Evolutionary conservation across 768 basidiomycete genomes (phyloP).

Genomic region (Solioccasus polychromus): DNA sequence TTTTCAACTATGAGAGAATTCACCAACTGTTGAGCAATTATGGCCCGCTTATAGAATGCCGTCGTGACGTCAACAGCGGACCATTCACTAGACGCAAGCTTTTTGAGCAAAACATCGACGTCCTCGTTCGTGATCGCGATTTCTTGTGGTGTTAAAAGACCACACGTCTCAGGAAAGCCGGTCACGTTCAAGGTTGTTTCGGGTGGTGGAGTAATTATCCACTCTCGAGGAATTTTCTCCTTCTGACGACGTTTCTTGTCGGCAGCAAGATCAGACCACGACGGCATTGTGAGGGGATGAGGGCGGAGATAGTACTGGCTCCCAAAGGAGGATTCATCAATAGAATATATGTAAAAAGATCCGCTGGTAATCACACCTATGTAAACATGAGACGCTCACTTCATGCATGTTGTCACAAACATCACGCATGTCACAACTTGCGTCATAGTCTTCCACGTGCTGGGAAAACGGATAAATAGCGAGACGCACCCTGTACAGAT

Average conservation of each 20-base stretch:
- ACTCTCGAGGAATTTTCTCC: constrained; percentile 60
- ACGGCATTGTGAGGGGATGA: constrained; percentile 8
- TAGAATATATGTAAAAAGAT: constrained; percentile 15
- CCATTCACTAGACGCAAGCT: constrained; percentile 53
- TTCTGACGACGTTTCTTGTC: constrained; percentile 55
- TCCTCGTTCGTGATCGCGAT: constrained; percentile 56
- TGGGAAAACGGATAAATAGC: too few relatives aligned
- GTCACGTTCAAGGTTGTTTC: constrained; percentile 50
- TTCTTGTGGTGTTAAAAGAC: constrained; percentile 55
- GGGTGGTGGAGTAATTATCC: constrained; percentile 53
- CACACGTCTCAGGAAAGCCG: constrained; percentile 51
- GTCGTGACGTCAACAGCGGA: constrained; percentile 65
- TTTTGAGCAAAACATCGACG: constrained; percentile 46
- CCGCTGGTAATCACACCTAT: too few relatives aligned
- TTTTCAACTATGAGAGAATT: constrained; percentile 18
- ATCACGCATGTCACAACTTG: too few relatives aligned
- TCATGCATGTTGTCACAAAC: too few relatives aligned
- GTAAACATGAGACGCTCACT: too few relatives aligned
- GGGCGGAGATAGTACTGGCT: neutral
- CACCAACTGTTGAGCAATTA: constrained; percentile 77
- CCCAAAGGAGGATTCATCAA: neutral
- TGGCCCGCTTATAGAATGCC: constrained; percentile 75
- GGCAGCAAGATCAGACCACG: constrained; percentile 52
- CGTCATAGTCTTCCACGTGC: too few relatives aligned
- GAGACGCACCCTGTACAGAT: too few relatives aligned